Conservation (phyloP, 2,329 filamentous ascomycete species). For the Neofusicoccum umdonicola region DNA sequence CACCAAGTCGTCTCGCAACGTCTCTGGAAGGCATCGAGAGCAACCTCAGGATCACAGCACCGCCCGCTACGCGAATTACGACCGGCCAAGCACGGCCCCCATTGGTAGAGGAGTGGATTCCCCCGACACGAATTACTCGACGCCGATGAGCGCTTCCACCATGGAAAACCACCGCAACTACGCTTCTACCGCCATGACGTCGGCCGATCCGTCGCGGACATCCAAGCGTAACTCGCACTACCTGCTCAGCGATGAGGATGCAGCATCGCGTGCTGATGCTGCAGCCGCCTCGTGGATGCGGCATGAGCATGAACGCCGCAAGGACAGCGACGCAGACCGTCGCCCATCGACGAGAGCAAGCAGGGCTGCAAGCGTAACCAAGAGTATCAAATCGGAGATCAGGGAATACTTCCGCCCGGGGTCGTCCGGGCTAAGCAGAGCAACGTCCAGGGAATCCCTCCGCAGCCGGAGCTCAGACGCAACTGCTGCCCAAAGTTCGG, state of each 20-base stretch:
- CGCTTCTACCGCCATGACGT: conserved; percentile 43
- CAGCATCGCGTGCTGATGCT: conserved; percentile 38
- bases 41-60: not conserved
- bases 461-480: conserved; percentile 19
- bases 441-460: conserved; percentile 36
- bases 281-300: conserved; percentile 46
- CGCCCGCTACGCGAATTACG: conserved; percentile 18
- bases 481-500: conserved; percentile 18
- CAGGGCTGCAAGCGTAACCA: conserved; percentile 34
- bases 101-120: conserved; percentile 30
- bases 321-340: conserved; percentile 24
- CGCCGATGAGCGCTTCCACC: conserved; percentile 42
- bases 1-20: conserved; percentile 23
- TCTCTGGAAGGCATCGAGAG: conserved; percentile 22
- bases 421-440: conserved; percentile 29
- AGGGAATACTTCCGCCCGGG: conserved; percentile 44
- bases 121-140: conserved; percentile 36
- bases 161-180: conserved; percentile 35
- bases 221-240: conserved; percentile 44
- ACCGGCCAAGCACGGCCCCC: conserved; percentile 23
- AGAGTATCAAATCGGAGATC: conserved; percentile 39
- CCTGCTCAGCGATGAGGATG: conserved; percentile 23
- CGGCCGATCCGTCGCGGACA: conserved; percentile 36
- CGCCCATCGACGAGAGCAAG: conserved; percentile 17
- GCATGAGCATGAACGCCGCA: conserved; percentile 41